These are phyloP conservation scores for Fusarium sp. DNA, from an alignment of 2,329 filamentous ascomycete species.

Conservation along the genomic window DNA sequence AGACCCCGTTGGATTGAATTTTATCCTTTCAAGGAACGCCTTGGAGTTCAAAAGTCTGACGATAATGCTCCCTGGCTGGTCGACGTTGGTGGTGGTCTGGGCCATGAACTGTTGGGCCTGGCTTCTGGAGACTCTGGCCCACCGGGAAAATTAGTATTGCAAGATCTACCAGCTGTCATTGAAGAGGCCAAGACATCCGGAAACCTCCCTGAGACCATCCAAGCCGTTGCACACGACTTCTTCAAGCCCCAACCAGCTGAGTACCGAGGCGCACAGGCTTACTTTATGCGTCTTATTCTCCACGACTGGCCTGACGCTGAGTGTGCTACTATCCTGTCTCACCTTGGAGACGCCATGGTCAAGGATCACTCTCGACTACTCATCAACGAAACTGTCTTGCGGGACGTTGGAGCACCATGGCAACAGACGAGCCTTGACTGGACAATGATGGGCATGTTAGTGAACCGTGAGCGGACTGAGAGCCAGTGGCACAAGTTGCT, in stretches of 20 bases:
- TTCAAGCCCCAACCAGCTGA: constrained; percentile 43
- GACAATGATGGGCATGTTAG: constrained; percentile 43
- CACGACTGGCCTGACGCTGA: constrained; percentile 64
- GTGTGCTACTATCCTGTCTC: constrained; percentile 50
- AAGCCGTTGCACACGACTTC: constrained; percentile 44
- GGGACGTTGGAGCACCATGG: constrained; percentile 29
- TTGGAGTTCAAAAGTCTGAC: constrained; percentile 1
- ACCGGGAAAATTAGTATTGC: constrained; percentile 14
- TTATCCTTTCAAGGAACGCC: constrained; percentile 38
- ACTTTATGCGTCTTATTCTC: constrained; percentile 62
- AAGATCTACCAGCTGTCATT: constrained; percentile 30
- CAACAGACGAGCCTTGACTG: constrained; percentile 50
- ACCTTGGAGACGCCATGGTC: constrained; percentile 36
- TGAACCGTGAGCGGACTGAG: constrained; percentile 44
- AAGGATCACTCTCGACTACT: constrained; percentile 40
- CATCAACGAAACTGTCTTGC: constrained; percentile 38
- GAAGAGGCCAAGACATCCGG: constrained; percentile 13
- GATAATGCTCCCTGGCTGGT: constrained; percentile 21
- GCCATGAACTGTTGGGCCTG: constrained; percentile 19
- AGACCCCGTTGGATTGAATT: constrained; percentile 53
- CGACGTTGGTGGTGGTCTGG: constrained; percentile 31
- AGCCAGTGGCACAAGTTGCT: constrained; percentile 39
- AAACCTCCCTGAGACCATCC: constrained; percentile 8
- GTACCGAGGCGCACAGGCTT: constrained; percentile 55
- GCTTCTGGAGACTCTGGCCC: not conserved